Conservation (phyloP, 805 yeast genomes). For the Myxozyma geophila region DNA sequence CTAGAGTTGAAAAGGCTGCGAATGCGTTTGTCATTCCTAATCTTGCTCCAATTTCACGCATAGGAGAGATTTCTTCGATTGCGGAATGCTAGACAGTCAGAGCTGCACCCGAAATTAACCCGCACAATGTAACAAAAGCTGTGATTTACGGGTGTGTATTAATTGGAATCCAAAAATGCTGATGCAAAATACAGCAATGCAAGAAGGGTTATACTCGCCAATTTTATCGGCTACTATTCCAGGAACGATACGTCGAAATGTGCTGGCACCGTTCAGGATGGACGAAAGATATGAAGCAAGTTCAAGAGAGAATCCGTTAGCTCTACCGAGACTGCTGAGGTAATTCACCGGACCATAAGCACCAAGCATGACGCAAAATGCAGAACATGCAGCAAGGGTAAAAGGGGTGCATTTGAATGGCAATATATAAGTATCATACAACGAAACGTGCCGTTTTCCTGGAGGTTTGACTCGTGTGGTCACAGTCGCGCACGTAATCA, state of each 20-base stretch:
- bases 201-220: slow-evolving; percentile 61
- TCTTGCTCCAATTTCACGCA: slow-evolving; percentile 41
- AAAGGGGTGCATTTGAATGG: slow-evolving; percentile 41
- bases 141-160: slow-evolving; percentile 41
- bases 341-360: slow-evolving; percentile 45
- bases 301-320: slow-evolving; percentile 33
- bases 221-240: slow-evolving; percentile 53
- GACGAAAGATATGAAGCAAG: slow-evolving; percentile 42
- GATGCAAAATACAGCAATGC: slow-evolving; percentile 46
- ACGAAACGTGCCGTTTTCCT: slow-evolving; percentile 10
- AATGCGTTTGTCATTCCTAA: slow-evolving; percentile 66
- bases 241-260: slow-evolving; percentile 53
- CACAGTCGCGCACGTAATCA: slow-evolving; percentile 38
- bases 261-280: slow-evolving; percentile 30
- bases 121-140: slow-evolving; percentile 42
- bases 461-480: slow-evolving; percentile 38
- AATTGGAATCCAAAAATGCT: slow-evolving; percentile 66
- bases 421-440: slow-evolving; percentile 19
- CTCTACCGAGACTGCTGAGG: slow-evolving; percentile 41
- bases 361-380: slow-evolving; percentile 40
- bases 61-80: slow-evolving; percentile 39
- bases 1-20: slow-evolving; percentile 55
- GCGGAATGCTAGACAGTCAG: slow-evolving; percentile 44
- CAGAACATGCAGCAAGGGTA: slow-evolving; percentile 38
- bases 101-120: slow-evolving; percentile 44